A percentile compares a stretch with the other conserved stretches of the same genome.
Conservation (phyloP, 1,139 yeast genomes). For the Geotrichum bryndzae region DNA sequence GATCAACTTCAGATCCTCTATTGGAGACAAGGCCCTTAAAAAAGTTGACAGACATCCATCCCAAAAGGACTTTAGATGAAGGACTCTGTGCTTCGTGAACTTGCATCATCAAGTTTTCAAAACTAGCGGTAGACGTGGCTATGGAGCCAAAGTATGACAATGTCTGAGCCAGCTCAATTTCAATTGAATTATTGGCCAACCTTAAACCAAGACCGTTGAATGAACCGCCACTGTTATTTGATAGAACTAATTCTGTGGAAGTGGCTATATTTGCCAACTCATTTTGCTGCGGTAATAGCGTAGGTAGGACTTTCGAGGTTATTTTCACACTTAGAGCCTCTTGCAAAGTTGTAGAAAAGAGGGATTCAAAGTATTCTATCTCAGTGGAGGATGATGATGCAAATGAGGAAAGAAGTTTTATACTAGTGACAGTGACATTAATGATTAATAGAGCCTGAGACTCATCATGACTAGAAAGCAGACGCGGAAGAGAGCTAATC, state of each 20-base stretch:
- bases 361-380: constrained; percentile 5
- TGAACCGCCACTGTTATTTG: neutral
- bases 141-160: constrained; percentile 1
- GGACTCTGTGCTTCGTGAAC: constrained; percentile 2
- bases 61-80: constrained; percentile 14
- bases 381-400: neutral
- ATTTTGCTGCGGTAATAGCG: constrained; percentile 5
- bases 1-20: constrained; percentile 8
- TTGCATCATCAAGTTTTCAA: constrained; percentile 8
- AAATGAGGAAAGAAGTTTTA: constrained; percentile 19
- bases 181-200: constrained; percentile 1
- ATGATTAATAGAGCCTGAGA: constrained; percentile 21
- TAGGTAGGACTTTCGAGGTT: constrained; percentile 5
- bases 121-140: neutral
- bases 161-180: neutral
- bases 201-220: constrained; percentile 9
- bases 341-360: constrained; percentile 1
- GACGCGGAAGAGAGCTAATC: constrained; percentile 31
- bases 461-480: constrained; percentile 30
- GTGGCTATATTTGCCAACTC: constrained; percentile 7
- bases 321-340: neutral
- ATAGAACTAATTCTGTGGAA: neutral
- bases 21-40: constrained; percentile 22
- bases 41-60: constrained; percentile 28
- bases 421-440: constrained; percentile 19